These are phyloP conservation scores for Acer campestre DNA, from an alignment of 345 rosid species.

Conservation along the genomic window DNA sequence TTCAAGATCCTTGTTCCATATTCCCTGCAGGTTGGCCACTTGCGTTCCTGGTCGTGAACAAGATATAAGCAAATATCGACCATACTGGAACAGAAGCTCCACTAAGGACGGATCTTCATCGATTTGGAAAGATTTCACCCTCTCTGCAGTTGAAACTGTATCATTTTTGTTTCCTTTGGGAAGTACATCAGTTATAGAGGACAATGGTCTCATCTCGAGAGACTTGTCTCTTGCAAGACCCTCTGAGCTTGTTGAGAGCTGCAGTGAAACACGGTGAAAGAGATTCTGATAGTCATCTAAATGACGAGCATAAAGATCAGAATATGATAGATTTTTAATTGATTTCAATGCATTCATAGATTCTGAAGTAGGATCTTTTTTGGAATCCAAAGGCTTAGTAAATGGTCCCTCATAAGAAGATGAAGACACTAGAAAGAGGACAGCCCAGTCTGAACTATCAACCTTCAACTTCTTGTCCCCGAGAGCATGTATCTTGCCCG, in stretches of 20 bases:
- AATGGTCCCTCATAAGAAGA: slow-evolving; percentile 90
- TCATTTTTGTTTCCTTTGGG: slow-evolving; percentile 22
- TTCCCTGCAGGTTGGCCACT: slow-evolving; percentile 90
- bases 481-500: slow-evolving; percentile 47
- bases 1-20: slow-evolving; percentile 81
- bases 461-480: slow-evolving; percentile 70
- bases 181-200: slow-evolving; percentile 20
- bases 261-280: slow-evolving; percentile 72
- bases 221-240: slow-evolving; percentile 18
- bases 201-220: slow-evolving; percentile 16
- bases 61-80: slow-evolving; percentile 86
- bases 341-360: slow-evolving; percentile 42
- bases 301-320: slow-evolving; percentile 69
- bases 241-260: slow-evolving; percentile 54
- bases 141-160: slow-evolving; percentile 59
- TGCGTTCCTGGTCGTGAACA: slow-evolving; percentile 91
- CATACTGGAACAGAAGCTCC: slow-evolving; percentile 81
- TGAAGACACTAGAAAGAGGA: slow-evolving; percentile 57
- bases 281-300: slow-evolving; percentile 72
- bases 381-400: slow-evolving; percentile 69
- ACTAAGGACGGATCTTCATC: slow-evolving; percentile 89
- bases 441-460: slow-evolving; percentile 76
- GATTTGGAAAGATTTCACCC: slow-evolving; percentile 68
- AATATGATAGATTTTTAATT: slow-evolving; percentile 50
- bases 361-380: slow-evolving; percentile 58